phyloP scores from a whole-genome alignment of 805 yeast genomes.

The Candida sphagnicola region DNA sequence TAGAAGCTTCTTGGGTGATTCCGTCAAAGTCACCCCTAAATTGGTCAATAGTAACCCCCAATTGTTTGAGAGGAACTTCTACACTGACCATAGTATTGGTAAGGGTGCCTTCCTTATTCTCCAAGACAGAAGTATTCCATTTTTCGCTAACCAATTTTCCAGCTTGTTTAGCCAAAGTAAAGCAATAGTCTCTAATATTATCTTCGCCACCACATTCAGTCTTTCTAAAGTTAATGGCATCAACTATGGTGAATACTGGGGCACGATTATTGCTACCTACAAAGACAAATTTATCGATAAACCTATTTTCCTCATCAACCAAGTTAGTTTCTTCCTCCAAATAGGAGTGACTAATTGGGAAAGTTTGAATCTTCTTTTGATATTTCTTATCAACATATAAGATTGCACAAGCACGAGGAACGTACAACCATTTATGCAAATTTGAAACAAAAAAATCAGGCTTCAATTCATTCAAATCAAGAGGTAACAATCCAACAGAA shows the following conservation, averaged over 20 bases:
- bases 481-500: slow-evolving; percentile 50
- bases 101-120: slow-evolving; percentile 22
- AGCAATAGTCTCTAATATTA: slow-evolving; percentile 45
- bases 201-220: slow-evolving; percentile 60
- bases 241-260: slow-evolving; percentile 35
- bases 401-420: slow-evolving; percentile 56
- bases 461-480: slow-evolving; percentile 34
- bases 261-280: slow-evolving; percentile 50
- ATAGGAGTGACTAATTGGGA: slow-evolving; percentile 55
- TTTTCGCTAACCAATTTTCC: slow-evolving; percentile 32
- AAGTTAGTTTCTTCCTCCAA: slow-evolving; percentile 24
- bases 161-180: slow-evolving; percentile 41
- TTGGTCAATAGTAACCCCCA: slow-evolving; percentile 9
- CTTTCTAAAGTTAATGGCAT: slow-evolving; percentile 51
- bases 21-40: slow-evolving; percentile 5
- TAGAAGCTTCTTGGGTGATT: slow-evolving; percentile 4
- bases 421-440: slow-evolving; percentile 66
- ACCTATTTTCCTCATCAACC: slow-evolving; percentile 18
- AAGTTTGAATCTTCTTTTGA: slow-evolving; percentile 48
- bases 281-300: slow-evolving; percentile 46
- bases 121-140: slow-evolving; percentile 38
- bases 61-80: slow-evolving; percentile 27
- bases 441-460: slow-evolving; percentile 65
- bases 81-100: slow-evolving; percentile 40
- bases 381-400: slow-evolving; percentile 53